Percentiles rank a stretch among this genome's conserved stretches.
Evolutionary conservation across 768 basidiomycete genomes (phyloP).

Genomic region (Suillus bovinus): DNA sequence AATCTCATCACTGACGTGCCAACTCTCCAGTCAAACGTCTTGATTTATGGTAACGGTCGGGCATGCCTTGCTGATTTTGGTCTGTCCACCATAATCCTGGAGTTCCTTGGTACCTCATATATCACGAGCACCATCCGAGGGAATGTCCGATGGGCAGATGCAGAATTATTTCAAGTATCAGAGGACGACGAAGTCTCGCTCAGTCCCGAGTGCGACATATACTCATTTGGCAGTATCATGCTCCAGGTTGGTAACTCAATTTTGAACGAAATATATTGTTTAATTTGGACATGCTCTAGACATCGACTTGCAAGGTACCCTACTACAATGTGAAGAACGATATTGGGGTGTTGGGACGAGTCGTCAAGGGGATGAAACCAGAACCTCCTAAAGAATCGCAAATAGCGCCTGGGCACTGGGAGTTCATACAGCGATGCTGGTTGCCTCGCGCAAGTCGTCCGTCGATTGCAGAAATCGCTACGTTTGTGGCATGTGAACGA

Average conservation of each 20-base stretch:
- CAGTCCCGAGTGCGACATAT: neutral
- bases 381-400: neutral
- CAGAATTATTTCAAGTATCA: neutral
- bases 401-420: neutral
- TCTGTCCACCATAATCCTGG: slow-evolving; percentile 39
- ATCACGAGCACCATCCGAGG: neutral
- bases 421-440: neutral
- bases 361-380: neutral
- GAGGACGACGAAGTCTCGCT: neutral
- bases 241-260: neutral
- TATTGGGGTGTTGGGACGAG: neutral
- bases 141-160: neutral
- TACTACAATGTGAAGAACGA: neutral
- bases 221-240: neutral
- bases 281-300: neutral
- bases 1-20: neutral
- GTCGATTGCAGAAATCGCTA: neutral
- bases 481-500: neutral
- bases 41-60: slow-evolving; percentile 15
- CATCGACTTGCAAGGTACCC: neutral
- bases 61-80: slow-evolving; percentile 27
- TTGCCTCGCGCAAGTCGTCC: neutral
- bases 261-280: neutral
- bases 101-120: slow-evolving; percentile 28
- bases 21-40: slow-evolving; percentile 10